Evolutionary conservation across 2,329 filamentous ascomycete species (phyloP), one percentile per base, ranked within the genome.

Genomic region (Lasiodiplodia sp.): DNA sequence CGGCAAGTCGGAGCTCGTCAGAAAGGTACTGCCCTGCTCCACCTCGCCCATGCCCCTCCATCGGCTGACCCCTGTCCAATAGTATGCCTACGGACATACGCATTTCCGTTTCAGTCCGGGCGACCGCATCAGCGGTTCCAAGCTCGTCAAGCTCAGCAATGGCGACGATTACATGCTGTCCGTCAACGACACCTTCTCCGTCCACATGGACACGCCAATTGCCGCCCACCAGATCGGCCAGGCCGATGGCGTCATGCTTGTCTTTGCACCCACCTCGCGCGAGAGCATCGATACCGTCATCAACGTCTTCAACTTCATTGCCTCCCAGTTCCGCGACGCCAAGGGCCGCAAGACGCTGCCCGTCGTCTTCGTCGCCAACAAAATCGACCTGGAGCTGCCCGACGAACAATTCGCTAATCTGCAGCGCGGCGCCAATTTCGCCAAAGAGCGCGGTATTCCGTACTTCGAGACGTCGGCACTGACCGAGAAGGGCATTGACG

Each of bases 301-400:
- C 60, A 64, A 64, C 31, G 60, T 64, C 47, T 64, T 64, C 47
- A 64, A 64, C 60, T 64, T 64, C 60, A 64, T 64, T 47, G 47
- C 18, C 60, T n/a, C 4, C 44, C 60, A 64, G 28, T 64, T 64
- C 60, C 51, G 37, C 44, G 60, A 64, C 44, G 21, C 60, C 60
- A 64, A 64, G 21, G 60, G 60, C 60, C 60, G 60, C 47, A 64
- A 64, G 47, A 52, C 60, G 44, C 44, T 64, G 5, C 60, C 60
- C 28, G 60, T 64, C 10, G 12, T 23, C 44, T 38, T 64, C 18
- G 60, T 64, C 31, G 60, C 60, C 60, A 64, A 64, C 60, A 49
- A 64, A 31, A 31, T 52, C 31, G 60, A 64, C 47, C 60, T 64
- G 28, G 28, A 49, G 10, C 47, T 52, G n/a, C 44, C 44, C 21